These are phyloP conservation scores for Sugiyamaella valdiviana DNA, from an alignment of 805 yeast species.

Conservation along the genomic window DNA sequence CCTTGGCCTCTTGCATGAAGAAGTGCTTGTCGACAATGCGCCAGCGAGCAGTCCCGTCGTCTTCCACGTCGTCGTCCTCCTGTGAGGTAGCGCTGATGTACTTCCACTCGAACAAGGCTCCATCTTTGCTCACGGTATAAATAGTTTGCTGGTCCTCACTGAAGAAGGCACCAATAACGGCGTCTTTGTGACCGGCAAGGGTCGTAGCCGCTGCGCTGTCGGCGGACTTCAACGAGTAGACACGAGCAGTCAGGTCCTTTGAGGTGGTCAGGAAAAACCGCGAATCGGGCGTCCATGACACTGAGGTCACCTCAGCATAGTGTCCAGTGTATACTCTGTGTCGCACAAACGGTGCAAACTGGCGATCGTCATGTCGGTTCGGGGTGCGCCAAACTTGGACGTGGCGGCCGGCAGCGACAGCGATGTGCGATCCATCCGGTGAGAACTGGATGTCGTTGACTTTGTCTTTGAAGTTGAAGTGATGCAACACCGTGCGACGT, in stretches of 20 bases:
- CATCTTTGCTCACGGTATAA: conserved; percentile 89
- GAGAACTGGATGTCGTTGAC: conserved; percentile 75
- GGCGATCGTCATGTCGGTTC: conserved; percentile 69
- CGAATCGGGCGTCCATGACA: conserved; percentile 88
- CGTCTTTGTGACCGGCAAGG: conserved; percentile 87
- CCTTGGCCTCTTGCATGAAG: conserved; percentile 63
- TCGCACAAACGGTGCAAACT: conserved; percentile 93
- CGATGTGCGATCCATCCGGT: conserved; percentile 83
- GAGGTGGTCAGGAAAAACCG: conserved; percentile 81
- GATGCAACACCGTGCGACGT: conserved; percentile 80
- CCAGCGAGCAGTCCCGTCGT: conserved; percentile 50
- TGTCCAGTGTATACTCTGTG: conserved; percentile 91
- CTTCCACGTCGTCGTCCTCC: conserved; percentile 35
- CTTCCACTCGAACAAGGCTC: conserved; percentile 91
- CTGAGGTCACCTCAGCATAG: conserved; percentile 67
- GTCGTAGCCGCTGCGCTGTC: conserved; percentile 76
- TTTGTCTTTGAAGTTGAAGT: conserved; percentile 82
- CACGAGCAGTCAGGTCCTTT: conserved; percentile 81
- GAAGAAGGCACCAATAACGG: conserved; percentile 82
- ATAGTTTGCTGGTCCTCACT: conserved; percentile 81
- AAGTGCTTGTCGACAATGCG: conserved; percentile 71
- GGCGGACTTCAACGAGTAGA: conserved; percentile 67
- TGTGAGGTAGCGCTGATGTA: conserved; percentile 53
- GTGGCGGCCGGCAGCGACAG: conserved; percentile 74
- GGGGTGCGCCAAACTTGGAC: conserved; percentile 95